phyloP scores from a whole-genome alignment of 257 asterid genomes.

The Catharanthus roseus region DNA sequence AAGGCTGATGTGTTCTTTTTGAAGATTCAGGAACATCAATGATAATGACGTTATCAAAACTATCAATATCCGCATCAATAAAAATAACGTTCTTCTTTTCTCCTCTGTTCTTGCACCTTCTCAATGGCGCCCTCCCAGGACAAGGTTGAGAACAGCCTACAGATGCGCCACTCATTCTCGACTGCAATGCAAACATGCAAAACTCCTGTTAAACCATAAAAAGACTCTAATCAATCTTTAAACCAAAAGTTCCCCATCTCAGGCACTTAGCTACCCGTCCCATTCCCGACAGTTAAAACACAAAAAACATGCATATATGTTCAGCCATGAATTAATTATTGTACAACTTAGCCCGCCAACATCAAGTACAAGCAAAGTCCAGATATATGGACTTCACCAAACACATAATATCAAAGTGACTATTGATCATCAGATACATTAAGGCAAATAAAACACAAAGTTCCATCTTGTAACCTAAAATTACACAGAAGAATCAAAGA shows the following conservation, averaged over 20 bases:
- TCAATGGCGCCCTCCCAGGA: constrained; percentile 38
- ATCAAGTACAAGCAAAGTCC: neutral
- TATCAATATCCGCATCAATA: constrained; percentile 61
- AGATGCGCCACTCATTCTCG: constrained; percentile 51
- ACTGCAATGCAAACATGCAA: constrained; percentile 23
- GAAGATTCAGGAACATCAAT: constrained; percentile 59
- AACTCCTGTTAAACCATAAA: neutral
- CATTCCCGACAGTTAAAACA: no score
- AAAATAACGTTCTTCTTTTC: constrained; percentile 37
- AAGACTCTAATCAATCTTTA: neutral
- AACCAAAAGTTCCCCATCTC: neutral
- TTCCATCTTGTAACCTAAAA: neutral
- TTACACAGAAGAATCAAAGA: neutral
- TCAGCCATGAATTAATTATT: neutral
- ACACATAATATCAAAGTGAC: neutral
- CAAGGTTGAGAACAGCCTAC: constrained; percentile 33
- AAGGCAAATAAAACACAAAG: neutral
- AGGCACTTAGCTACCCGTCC: neutral
- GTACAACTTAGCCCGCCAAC: neutral
- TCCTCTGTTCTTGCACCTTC: constrained; percentile 40
- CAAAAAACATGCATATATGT: neutral
- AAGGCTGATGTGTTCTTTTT: constrained; percentile 26
- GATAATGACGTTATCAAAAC: constrained; percentile 38
- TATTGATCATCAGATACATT: neutral
- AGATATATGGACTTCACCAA: neutral